A percentile compares a stretch with the other conserved stretches of the same genome.
These are phyloP conservation scores for Naganishia friedmannii DNA, from an alignment of 768 basidiomycete species.

Conservation along the genomic window DNA sequence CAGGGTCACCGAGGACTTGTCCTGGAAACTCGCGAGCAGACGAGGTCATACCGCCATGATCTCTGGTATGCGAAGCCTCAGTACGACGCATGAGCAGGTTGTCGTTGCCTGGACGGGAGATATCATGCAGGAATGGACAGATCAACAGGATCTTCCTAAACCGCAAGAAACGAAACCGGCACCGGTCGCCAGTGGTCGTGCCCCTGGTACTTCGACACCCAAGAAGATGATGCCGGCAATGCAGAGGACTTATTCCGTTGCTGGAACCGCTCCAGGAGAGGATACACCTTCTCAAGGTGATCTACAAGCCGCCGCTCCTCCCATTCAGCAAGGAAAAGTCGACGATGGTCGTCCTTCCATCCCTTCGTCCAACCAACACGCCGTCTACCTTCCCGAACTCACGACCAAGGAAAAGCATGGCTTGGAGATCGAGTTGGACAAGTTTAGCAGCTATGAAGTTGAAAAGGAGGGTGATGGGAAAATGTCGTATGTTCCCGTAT, in stretches of 20 bases:
- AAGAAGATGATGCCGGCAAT: conserved; percentile 14
- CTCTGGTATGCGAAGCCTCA: conserved; percentile 80
- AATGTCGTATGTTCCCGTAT: conserved; percentile 80
- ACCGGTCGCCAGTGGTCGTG: conserved; percentile 29
- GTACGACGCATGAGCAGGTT: conserved; percentile 79
- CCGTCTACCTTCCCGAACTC: conserved; percentile 54
- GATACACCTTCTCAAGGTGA: conserved; percentile 24
- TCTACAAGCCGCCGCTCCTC: neutral
- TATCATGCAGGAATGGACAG: conserved; percentile 58
- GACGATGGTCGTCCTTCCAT: conserved; percentile 45
- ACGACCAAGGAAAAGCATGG: conserved; percentile 64
- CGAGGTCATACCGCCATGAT: conserved; percentile 95
- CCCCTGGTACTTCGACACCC: conserved; percentile 13
- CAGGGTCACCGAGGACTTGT: conserved; percentile 39
- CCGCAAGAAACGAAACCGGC: conserved; percentile 51
- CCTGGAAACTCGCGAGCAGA: conserved; percentile 74
- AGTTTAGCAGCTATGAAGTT: conserved; percentile 60
- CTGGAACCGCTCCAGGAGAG: conserved; percentile 26
- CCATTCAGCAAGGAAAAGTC: conserved; percentile 44
- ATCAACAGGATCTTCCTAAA: conserved; percentile 27
- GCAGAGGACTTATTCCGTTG: conserved; percentile 16
- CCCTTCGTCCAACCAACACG: conserved; percentile 1
- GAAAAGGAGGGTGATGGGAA: conserved; percentile 54
- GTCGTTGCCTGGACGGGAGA: conserved; percentile 95
- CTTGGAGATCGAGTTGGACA: conserved; percentile 64